Conservation (phyloP, 306 rosid species). For the Cicer yamashitae region DNA sequence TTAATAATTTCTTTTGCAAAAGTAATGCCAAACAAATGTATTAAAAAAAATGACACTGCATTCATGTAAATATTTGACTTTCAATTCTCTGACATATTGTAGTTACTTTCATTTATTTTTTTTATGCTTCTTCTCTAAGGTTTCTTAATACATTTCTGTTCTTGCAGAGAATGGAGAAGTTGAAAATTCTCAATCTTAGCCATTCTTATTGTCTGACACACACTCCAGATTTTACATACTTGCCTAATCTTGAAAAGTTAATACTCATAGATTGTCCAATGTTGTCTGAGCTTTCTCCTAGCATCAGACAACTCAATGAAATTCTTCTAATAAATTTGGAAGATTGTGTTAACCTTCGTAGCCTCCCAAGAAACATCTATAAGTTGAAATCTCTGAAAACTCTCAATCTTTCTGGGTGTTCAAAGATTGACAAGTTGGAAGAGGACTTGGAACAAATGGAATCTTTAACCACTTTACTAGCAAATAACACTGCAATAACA, state of each 20-base stretch:
- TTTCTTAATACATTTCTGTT: neutral
- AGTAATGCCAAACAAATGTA: neutral
- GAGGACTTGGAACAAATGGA: conserved; percentile 44
- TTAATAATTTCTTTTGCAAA: neutral
- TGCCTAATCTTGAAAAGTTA: conserved; percentile 52
- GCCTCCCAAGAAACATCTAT: conserved; percentile 48
- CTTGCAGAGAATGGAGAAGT: conserved; percentile 35
- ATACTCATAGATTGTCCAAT: conserved; percentile 44
- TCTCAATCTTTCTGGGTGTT: conserved; percentile 47
- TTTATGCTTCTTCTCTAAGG: neutral
- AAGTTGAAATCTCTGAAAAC: conserved; percentile 37
- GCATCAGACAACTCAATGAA: conserved; percentile 27
- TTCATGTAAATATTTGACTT: too few relatives aligned
- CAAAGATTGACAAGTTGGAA: conserved; percentile 42
- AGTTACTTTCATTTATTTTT: neutral
- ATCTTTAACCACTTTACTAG: conserved; percentile 36
- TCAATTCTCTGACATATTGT: too few relatives aligned
- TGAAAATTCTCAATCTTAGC: conserved; percentile 52
- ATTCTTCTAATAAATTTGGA: conserved; percentile 42
- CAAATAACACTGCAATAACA: conserved; percentile 49
- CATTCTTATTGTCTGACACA: conserved; percentile 40
- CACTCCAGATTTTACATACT: conserved; percentile 47
- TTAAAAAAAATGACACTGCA: too few relatives aligned
- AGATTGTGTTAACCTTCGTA: conserved; percentile 33
- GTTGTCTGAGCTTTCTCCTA: conserved; percentile 11